Base-by-base conservation (phyloP, 495 filamentous ascomycete species). In the Trypethelium eluteriae region DNA sequence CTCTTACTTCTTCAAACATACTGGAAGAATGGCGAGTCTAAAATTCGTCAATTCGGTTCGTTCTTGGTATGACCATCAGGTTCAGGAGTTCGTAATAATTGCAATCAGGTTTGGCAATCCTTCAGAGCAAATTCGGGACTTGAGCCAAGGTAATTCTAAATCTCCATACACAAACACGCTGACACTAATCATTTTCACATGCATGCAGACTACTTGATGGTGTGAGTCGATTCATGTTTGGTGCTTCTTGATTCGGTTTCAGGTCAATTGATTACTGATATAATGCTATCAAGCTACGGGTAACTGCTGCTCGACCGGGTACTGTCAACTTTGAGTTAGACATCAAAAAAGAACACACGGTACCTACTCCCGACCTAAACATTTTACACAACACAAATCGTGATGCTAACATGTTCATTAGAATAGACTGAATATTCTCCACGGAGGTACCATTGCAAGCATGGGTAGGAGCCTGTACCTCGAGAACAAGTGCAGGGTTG, bases 401-500 rank as follows among this genome's bases (percentile, higher is more conserved):
- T 25, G 16, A 46, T 14, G 18, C 41, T 65, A 16, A 41, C 25
- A 38, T 9, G 14, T 7, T 5, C 16, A 39, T 2, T 67, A 95
- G 91, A 98, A 97, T 73, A 87, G 94, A 32, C 82, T 98, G 9
- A 87, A 86, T 61, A 96, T 91, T 62, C 81, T 98, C 68, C 94
- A 98, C 79, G 94, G 94, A 56, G 94, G 93, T 46, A 95, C 94
- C 18, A 92, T 98, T 72, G 93, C 94, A 18, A 92, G 89, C 76
- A 91, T 98, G 89, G 86, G 87, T 86, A 80, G 62, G 74, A 11
- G 5, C 7, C 7, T 7, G 32, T 35, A 11, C 5, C 11, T 12
- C 5, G 53, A n/a, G 32, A 11, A 59, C 10, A 11, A 36, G 32
- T 9, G 5, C 5, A 7, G 18, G 6, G 2, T 14, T 36, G 36